Conservation (phyloP, 2,329 filamentous ascomycete species). For the Colletotrichum salicis region DNA sequence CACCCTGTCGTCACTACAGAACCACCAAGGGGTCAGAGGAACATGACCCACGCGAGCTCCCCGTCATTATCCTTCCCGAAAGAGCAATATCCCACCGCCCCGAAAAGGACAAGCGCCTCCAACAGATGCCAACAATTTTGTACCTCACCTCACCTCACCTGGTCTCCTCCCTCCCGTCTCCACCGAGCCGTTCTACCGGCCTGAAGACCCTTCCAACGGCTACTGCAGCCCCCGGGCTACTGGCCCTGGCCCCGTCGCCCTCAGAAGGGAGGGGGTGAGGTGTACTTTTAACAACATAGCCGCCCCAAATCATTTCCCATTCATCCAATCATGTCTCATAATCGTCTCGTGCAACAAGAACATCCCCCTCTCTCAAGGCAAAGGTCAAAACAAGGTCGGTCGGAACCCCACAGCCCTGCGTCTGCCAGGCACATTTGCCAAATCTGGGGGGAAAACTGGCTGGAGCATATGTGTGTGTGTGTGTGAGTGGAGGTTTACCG, state of each 20-base stretch:
- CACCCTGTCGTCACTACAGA: slow-evolving; percentile 21
- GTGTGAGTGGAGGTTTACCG: slow-evolving; percentile 8
- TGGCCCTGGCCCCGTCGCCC: slow-evolving; percentile 40
- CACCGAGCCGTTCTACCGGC: slow-evolving; percentile 12
- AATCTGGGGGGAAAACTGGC: slow-evolving; percentile 1
- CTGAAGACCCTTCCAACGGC: slow-evolving; percentile 5
- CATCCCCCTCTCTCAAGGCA: slow-evolving; percentile 39
- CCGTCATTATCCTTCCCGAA: slow-evolving; percentile 41
- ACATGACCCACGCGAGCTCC: not conserved
- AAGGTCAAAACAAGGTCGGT: not conserved
- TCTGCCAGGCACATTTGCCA: slow-evolving; percentile 13
- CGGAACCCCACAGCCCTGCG: slow-evolving; percentile 18
- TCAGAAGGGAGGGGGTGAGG: slow-evolving; percentile 45
- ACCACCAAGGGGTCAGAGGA: slow-evolving; percentile 13
- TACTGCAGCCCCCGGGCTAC: slow-evolving; percentile 44
- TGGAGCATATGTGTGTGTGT: not conserved
- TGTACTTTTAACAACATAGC: slow-evolving; percentile 56
- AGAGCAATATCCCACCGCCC: slow-evolving; percentile 44
- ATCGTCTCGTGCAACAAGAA: slow-evolving; percentile 54
- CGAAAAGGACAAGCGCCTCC: slow-evolving; percentile 46
- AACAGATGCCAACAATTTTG: slow-evolving; percentile 19
- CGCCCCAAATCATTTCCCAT: slow-evolving; percentile 44
- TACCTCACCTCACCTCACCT: not conserved
- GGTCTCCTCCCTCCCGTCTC: not conserved
- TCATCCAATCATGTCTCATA: slow-evolving; percentile 67